phyloP scores from a whole-genome alignment of 768 basidiomycete species.

The Rhodotorula babjevae region DNA sequence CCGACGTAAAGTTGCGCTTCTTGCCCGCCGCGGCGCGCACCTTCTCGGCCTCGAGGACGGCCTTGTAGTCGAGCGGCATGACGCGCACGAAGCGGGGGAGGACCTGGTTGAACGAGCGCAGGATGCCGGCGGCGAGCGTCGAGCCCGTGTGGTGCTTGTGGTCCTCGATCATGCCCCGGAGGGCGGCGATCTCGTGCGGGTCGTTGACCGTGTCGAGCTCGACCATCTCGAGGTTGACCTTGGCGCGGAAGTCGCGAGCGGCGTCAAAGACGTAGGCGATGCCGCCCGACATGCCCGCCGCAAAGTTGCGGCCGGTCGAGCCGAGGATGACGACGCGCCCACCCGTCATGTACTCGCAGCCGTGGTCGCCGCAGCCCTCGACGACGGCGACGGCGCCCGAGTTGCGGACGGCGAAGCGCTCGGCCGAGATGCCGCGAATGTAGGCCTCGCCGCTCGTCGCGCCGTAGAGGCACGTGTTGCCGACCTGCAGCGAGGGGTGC shows the following conservation, averaged over 20 bases:
- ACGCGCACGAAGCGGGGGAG: slow-evolving; percentile 93
- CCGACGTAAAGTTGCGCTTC: slow-evolving; percentile 59
- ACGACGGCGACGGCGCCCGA: slow-evolving; percentile 94
- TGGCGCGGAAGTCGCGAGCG: slow-evolving; percentile 85
- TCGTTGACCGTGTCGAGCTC: slow-evolving; percentile 91
- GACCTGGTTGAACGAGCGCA: slow-evolving; percentile 92
- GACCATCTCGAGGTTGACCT: slow-evolving; percentile 97
- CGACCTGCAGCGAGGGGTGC: slow-evolving; percentile 50
- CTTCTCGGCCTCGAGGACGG: slow-evolving; percentile 81
- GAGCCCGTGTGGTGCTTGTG: slow-evolving; percentile 98
- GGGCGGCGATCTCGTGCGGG: slow-evolving; percentile 89
- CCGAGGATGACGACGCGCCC: slow-evolving; percentile 94
- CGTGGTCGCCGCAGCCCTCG: slow-evolving; percentile 81
- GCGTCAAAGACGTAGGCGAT: slow-evolving; percentile 97
- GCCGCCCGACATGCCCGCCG: slow-evolving; percentile 98
- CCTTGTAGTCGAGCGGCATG: slow-evolving; percentile 95
- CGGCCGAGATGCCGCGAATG: slow-evolving; percentile 91
- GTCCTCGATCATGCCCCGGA: slow-evolving; percentile 91
- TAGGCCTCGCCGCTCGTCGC: slow-evolving; percentile 97
- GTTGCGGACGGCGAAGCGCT: slow-evolving; percentile 92
- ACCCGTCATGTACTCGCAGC: slow-evolving; percentile 90
- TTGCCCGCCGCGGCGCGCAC: slow-evolving; percentile 72
- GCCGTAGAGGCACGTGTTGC: slow-evolving; percentile 95
- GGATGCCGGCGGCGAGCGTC: slow-evolving; percentile 85
- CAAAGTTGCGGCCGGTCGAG: slow-evolving; percentile 91